Base-by-base conservation (phyloP, 805 yeast genomes). In the Wickerhamiella cacticola region DNA sequence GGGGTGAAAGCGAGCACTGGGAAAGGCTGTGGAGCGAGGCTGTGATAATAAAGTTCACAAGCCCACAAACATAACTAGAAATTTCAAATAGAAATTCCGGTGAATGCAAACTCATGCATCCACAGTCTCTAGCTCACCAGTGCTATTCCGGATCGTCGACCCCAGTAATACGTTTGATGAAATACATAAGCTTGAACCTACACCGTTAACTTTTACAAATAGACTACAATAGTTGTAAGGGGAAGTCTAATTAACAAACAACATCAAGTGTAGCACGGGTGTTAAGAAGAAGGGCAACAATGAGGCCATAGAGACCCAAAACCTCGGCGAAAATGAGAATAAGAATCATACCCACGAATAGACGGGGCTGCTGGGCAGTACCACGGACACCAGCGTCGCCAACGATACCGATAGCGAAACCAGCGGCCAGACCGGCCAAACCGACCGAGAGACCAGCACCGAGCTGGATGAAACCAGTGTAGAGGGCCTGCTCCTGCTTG, bases 381-480 rank as follows among this genome's bases (percentile, higher is more conserved):
- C 96, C 95, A 75, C 97, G 84, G 50, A 89, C 97, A 76, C 98
- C 98, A 50, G 95, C 96, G 67, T 89, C 98, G 68, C 98, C 98
- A 58, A 89, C 98, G 58, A 89, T 89, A 72, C 98, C 98, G 71
- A 89, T 89, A 67, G 98, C 96, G 64, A 86, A 89, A 59, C 98
- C 98, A 56, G 96, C 96, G 64, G 97, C 96, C 64, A 89, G 76
- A 67, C 97, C 96, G 53, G 95, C 82, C 59, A 89, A 75, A 63
- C 98, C 98, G 57, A 89, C 98, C 45, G 96, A 83, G 61, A 89
- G 75, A 68, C 98, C 98, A 51, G 96, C 95, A 70, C 96, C 97
- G 62, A 89, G 75, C 73, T 89, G 98, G 69, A 89, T 87, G 75
- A 89, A 89, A 57, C 97, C 97, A 53, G 96, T 86, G 74, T 84